These are phyloP conservation scores for Cryphonectria radicalis DNA, from an alignment of 2,329 filamentous ascomycete species.

Conservation along the genomic window DNA sequence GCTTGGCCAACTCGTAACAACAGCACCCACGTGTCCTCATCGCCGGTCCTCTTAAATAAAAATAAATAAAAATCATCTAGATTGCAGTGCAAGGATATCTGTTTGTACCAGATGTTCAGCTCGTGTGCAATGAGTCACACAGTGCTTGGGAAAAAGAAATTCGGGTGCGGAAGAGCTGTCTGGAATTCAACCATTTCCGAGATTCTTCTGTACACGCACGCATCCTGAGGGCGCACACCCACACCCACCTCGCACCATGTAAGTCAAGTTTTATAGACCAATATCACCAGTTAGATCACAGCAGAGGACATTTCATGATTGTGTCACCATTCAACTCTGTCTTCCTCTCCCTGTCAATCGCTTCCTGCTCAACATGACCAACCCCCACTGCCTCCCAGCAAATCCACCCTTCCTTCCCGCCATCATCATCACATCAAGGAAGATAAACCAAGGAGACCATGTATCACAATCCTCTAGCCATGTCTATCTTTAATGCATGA, in stretches of 20 bases:
- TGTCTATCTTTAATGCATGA: slow-evolving; percentile 22
- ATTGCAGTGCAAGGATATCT: background rate
- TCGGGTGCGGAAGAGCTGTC: background rate
- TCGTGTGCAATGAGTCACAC: background rate
- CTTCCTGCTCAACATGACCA: background rate
- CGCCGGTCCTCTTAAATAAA: slow-evolving; percentile 22
- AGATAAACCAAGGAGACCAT: background rate
- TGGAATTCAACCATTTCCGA: background rate
- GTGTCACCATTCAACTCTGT: background rate
- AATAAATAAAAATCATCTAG: too few species aligned
- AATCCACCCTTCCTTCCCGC: background rate
- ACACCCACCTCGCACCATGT: background rate
- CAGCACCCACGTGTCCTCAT: slow-evolving; percentile 35
- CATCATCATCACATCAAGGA: too few species aligned
- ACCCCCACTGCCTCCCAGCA: background rate
- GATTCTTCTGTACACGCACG: background rate
- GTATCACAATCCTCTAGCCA: slow-evolving; percentile 20
- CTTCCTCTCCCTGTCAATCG: background rate
- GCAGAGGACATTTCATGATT: background rate
- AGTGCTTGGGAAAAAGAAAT: background rate
- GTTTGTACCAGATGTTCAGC: background rate
- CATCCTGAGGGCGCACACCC: background rate
- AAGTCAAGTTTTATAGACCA: background rate
- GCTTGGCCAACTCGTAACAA: background rate
- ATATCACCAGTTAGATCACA: background rate